These are phyloP conservation scores for Lasiodiplodia sp. DNA, from an alignment of 2,329 filamentous ascomycete species.

Conservation along the genomic window DNA sequence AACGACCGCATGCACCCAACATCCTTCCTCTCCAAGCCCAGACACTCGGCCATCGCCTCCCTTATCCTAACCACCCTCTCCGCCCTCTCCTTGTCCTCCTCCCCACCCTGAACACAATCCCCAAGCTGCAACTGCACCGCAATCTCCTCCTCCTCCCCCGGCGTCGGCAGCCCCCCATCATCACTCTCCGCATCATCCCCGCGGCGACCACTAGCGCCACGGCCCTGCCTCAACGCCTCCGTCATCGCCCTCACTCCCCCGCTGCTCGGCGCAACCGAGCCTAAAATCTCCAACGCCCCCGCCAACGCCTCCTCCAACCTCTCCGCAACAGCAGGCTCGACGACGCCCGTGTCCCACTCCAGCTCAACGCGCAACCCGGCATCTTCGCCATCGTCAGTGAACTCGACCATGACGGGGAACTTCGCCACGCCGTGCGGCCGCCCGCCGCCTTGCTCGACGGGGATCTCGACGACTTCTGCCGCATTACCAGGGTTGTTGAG, in stretches of 20 bases:
- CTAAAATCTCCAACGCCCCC: slow-evolving; percentile 11
- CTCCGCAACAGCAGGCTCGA: neutral
- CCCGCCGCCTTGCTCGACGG: neutral
- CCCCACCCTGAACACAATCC: neutral
- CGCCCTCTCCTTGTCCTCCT: neutral
- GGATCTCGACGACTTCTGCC: slow-evolving; percentile 1
- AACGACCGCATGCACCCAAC: slow-evolving; percentile 16
- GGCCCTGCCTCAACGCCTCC: neutral
- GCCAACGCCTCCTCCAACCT: slow-evolving; percentile 2
- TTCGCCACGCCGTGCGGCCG: slow-evolving; percentile 23
- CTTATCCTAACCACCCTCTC: slow-evolving; percentile 5
- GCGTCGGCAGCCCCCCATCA: slow-evolving; percentile 7
- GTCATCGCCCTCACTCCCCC: neutral
- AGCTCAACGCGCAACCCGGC: slow-evolving; percentile 7
- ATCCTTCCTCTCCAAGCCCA: slow-evolving; percentile 13
- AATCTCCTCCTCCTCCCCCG: slow-evolving; percentile 4
- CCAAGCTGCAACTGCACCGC: neutral
- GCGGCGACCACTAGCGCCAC: neutral
- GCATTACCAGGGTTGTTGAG: too few relatives aligned
- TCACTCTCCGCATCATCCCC: neutral
- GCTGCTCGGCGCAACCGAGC: neutral
- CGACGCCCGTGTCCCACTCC: slow-evolving; percentile 13
- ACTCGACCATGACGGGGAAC: slow-evolving; percentile 32
- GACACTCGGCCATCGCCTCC: slow-evolving; percentile 13
- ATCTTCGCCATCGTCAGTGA: slow-evolving; percentile 21